A percentile compares a stretch with the other conserved stretches of the same genome.
Conservation (phyloP, 2,329 filamentous ascomycete species). For the Rhynchosporium agropyri region DNA sequence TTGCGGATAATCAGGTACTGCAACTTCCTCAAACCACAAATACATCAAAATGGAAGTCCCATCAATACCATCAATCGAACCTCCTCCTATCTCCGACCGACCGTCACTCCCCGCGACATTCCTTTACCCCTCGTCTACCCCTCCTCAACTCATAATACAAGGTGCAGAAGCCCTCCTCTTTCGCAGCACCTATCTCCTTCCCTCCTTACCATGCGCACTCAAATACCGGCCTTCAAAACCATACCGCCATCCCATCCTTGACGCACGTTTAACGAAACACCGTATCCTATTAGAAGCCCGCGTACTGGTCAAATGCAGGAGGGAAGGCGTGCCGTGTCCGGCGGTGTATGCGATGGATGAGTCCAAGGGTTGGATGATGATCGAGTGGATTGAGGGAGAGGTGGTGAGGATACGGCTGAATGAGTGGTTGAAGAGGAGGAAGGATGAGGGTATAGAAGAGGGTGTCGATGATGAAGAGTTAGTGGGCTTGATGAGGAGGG, state of each 20-base stretch:
- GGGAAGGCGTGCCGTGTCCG: conserved; percentile 81
- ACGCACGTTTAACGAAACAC: conserved; percentile 82
- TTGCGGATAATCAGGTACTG: neutral
- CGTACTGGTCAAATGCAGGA: conserved; percentile 75
- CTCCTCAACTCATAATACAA: conserved; percentile 78
- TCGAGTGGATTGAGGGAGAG: conserved; percentile 80
- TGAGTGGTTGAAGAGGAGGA: conserved; percentile 58
- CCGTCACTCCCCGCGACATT: conserved; percentile 36
- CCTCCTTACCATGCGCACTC: conserved; percentile 71
- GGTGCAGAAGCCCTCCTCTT: conserved; percentile 96
- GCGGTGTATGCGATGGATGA: conserved; percentile 73
- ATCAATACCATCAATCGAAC: conserved; percentile 8
- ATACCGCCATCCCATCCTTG: conserved; percentile 88
- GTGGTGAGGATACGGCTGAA: conserved; percentile 73
- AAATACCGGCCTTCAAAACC: conserved; percentile 91
- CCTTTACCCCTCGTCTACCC: conserved; percentile 58
- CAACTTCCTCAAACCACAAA: neutral
- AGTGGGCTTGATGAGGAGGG: conserved; percentile 65
- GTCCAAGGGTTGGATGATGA: conserved; percentile 70
- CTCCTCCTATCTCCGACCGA: conserved; percentile 8
- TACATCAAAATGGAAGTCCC: conserved; percentile 8
- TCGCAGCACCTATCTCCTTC: conserved; percentile 76
- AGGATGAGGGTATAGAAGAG: conserved; percentile 39
- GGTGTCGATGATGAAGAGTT: conserved; percentile 54
- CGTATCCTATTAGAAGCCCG: conserved; percentile 88